These are phyloP conservation scores for Myrica gale DNA, from an alignment of 306 rosid species.

Conservation along the genomic window DNA sequence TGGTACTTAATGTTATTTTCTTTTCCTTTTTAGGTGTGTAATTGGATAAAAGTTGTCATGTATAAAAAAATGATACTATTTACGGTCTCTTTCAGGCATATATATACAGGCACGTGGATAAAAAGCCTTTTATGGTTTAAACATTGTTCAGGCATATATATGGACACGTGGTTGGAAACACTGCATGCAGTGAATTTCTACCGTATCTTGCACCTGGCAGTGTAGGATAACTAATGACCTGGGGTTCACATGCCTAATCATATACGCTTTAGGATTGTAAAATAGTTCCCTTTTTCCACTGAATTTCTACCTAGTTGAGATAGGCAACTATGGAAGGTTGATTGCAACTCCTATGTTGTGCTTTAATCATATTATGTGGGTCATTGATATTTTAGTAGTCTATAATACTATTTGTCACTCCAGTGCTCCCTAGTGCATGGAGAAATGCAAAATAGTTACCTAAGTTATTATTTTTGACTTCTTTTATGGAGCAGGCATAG, in stretches of 20 bases:
- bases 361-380: neutral
- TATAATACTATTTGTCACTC: neutral
- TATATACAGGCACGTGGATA: neutral
- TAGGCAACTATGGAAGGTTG: neutral
- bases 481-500: conserved; percentile 29
- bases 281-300: neutral
- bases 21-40: neutral
- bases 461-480: conserved; percentile 13
- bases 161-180: neutral
- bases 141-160: neutral
- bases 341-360: neutral
- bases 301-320: neutral
- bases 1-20: neutral
- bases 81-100: too few species aligned
- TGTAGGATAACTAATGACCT: neutral
- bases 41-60: neutral
- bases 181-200: neutral
- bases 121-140: neutral
- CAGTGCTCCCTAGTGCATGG: neutral
- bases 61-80: too few species aligned
- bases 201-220: neutral
- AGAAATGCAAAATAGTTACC: conserved; percentile 2
- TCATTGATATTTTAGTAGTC: neutral
- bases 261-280: neutral
- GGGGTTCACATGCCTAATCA: neutral